Percentiles rank a stretch among this genome's conserved stretches.
phyloP scores from a whole-genome alignment of 495 filamentous ascomycete species.

The Penicillium herquei region DNA sequence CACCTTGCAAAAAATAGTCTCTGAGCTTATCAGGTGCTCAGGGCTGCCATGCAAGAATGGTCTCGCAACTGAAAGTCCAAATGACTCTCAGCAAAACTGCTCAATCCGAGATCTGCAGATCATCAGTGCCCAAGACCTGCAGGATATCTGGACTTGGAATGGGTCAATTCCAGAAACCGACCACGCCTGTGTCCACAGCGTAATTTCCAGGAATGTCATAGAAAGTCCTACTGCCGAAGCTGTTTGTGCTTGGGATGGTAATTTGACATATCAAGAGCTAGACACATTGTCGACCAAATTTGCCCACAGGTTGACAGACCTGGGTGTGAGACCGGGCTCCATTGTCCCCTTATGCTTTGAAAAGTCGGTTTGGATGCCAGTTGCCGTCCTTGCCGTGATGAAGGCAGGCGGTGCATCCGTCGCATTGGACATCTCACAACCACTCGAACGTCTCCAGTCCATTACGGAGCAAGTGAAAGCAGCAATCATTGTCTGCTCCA shows the following conservation, averaged over 20 bases:
- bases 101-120: no score
- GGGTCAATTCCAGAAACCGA: not conserved
- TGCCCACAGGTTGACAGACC: not conserved
- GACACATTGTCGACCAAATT: no score
- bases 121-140: no score
- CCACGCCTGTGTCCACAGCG: not conserved
- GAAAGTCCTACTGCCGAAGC: not conserved
- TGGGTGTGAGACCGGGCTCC: not conserved
- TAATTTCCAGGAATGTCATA: not conserved
- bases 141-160: constrained; percentile 4
- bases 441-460: not conserved
- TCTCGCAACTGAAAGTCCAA: no score
- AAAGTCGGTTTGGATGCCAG: constrained; percentile 5
- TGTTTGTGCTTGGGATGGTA: constrained; percentile 7
- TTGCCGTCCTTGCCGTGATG: constrained; percentile 5
- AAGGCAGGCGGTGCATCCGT: not conserved
- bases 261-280: constrained; percentile 7
- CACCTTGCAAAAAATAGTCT: no score
- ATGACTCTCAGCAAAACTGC: no score
- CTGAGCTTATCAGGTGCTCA: no score
- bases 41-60: no score
- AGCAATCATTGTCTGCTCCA: not conserved
- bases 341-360: constrained; percentile 5
- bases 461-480: not conserved
- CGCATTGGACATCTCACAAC: constrained; percentile 1